These are phyloP conservation scores for Citrullus colocynthis DNA, from an alignment of 306 rosid species.

Conservation along the genomic window DNA sequence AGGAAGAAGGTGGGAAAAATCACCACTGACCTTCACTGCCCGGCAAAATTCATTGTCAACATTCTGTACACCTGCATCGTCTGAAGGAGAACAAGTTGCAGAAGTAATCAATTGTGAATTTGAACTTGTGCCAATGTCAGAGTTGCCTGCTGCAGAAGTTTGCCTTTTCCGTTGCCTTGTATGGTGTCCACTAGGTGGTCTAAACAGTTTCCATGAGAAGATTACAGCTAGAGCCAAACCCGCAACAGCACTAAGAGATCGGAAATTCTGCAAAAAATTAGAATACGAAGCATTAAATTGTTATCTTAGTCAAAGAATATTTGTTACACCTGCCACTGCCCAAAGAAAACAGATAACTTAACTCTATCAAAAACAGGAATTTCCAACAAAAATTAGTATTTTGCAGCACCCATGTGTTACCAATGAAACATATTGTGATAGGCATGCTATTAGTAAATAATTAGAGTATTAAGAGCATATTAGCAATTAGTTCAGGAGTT, in stretches of 20 bases:
- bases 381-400: not conserved
- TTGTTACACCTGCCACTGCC: not conserved
- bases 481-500: too few species aligned
- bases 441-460: too few species aligned
- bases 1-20: too few species aligned
- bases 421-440: not conserved
- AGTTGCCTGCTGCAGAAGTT: conserved; percentile 45
- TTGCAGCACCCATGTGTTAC: not conserved
- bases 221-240: conserved; percentile 80
- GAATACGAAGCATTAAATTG: not conserved
- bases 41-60: conserved; percentile 65
- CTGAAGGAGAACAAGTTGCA: conserved; percentile 29
- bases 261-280: conserved; percentile 48
- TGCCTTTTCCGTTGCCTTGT: conserved; percentile 70
- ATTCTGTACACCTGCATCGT: conserved; percentile 58
- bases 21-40: conserved; percentile 47
- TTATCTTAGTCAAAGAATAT: not conserved
- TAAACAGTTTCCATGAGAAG: conserved; percentile 85
- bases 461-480: too few species aligned
- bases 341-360: not conserved
- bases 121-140: conserved; percentile 35
- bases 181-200: conserved; percentile 48
- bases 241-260: conserved; percentile 76
- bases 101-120: conserved; percentile 25
- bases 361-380: not conserved